phyloP scores from a whole-genome alignment of 345 rosid species.

The Linum usitatissimum region DNA sequence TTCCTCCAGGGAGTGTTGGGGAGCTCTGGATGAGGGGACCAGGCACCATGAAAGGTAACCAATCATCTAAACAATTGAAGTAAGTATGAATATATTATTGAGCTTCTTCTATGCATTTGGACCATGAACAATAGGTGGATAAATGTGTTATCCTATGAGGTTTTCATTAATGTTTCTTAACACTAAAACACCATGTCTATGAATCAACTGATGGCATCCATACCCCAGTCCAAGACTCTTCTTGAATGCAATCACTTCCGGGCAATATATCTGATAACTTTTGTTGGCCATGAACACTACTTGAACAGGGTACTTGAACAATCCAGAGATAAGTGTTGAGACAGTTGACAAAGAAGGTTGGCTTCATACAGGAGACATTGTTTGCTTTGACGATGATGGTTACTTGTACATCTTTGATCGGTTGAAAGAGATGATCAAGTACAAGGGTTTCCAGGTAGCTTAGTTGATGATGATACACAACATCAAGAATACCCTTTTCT shows the following conservation, averaged over 20 bases:
- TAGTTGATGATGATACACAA: neutral
- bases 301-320: constrained; percentile 53
- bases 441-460: constrained; percentile 79
- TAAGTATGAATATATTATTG: no score
- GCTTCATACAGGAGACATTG: constrained; percentile 85
- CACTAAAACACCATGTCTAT: no score
- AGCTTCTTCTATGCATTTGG: no score
- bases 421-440: constrained; percentile 74
- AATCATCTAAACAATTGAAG: neutral
- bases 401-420: constrained; percentile 56
- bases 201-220: no score
- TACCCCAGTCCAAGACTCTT: no score
- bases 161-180: no score
- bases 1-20: constrained; percentile 62
- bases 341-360: constrained; percentile 55
- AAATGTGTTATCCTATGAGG: no score
- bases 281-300: no score
- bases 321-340: constrained; percentile 46
- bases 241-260: no score
- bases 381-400: constrained; percentile 66
- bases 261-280: neutral
- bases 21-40: constrained; percentile 89
- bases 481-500: neutral
- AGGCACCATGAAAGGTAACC: constrained; percentile 56
- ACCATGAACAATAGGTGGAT: no score